Evolutionary conservation across 2,329 filamentous ascomycete genomes (phyloP), one percentile per base, ranked within the genome.

Genomic region (Epichloe glyceriae): DNA sequence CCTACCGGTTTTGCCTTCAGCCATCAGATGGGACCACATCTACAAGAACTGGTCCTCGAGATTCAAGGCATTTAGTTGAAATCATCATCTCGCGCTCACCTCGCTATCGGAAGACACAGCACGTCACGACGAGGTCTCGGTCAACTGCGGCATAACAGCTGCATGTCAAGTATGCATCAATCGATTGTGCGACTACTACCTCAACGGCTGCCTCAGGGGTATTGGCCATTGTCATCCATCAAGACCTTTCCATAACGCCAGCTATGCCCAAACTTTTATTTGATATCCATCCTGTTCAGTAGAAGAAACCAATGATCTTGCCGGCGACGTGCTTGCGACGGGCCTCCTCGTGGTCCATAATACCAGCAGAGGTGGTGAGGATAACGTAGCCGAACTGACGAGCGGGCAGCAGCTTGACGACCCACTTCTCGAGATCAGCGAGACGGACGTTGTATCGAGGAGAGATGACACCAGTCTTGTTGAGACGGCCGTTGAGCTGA

Each of bases 301-400:
- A 97, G 82, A 96, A 96, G 85, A 97, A 98, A 67, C 93, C 93
- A 65, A 97, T 88, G 75, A 98, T 88, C 85, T 98, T 98, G 76
- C 93, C 93, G 64, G 91, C 84, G 70, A 97, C 93, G 80, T 98
- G 93, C 85, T 97, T 97, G 74, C 93, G 82, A 71, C 93, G 82
- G 63, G 93, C 93, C 84, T 98, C 93, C 82, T 98, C 93, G 80
- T 98, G 93, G 80, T 98, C 93, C 91, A 98, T 97, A 75, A 98
- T 98, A 73, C 93, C 93, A 59, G 93, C 89, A 55, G 90, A 96
- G 75, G 93, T 98, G 73, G 93, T 98, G 67, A 98, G 86, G 75
- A 98, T 89, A 69, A 98, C 88, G 79, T 89, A 96, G 69, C 93
- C 93, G 82, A 98, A 98, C 78, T 98, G 93, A 96, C 93, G 93